phyloP scores from a whole-genome alignment of 2,329 filamentous ascomycete species.

The Diaporthe velutina region DNA sequence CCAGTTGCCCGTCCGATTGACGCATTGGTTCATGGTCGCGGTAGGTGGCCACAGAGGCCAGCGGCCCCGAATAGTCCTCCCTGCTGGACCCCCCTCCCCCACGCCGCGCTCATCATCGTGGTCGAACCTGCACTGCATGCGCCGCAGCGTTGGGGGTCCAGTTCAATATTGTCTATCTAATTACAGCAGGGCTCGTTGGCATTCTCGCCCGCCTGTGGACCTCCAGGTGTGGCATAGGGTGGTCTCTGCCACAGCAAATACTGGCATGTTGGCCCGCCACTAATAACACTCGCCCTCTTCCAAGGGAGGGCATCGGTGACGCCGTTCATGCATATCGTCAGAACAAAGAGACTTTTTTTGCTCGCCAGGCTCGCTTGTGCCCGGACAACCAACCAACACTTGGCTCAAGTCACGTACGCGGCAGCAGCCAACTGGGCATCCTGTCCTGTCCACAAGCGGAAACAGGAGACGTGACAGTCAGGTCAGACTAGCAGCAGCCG shows the following conservation, averaged over 20 bases:
- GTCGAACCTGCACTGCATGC: background rate
- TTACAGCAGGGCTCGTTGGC: slow-evolving; percentile 28
- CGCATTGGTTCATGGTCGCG: background rate
- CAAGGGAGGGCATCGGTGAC: slow-evolving; percentile 35
- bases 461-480: slow-evolving; percentile 14
- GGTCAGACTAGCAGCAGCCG: slow-evolving; percentile 1
- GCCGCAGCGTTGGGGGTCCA: background rate
- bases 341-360: slow-evolving; percentile 12
- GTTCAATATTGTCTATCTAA: slow-evolving; percentile 28
- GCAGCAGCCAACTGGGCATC: background rate
- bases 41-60: slow-evolving; percentile 8
- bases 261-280: slow-evolving; percentile 35
- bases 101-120: slow-evolving; percentile 15
- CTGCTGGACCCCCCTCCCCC: background rate
- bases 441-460: slow-evolving; percentile 10
- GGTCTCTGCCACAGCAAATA: slow-evolving; percentile 32
- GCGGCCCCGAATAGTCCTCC: background rate
- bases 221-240: slow-evolving; percentile 25
- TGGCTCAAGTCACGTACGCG: background rate
- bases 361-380: slow-evolving; percentile 2
- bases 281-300: slow-evolving; percentile 25
- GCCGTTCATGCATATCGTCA: slow-evolving; percentile 15
- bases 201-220: slow-evolving; percentile 28
- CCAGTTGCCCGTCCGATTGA: slow-evolving; percentile 19
- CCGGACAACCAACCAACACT: background rate